Conservation (phyloP, 2,329 filamentous ascomycete genomes). For the Periconia digitata region DNA sequence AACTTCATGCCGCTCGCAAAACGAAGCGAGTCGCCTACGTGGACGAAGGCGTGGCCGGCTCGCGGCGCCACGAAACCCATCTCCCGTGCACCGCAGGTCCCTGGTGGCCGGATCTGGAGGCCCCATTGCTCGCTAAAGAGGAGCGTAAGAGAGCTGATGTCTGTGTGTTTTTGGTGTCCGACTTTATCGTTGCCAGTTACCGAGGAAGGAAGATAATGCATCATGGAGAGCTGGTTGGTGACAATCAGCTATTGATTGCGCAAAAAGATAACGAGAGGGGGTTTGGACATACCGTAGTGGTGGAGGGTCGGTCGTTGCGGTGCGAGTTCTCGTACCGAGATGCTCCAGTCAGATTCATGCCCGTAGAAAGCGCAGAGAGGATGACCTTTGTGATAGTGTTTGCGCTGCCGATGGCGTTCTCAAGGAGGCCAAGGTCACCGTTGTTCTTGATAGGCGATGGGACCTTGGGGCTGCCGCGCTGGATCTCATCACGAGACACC, state of each 20-base stretch:
- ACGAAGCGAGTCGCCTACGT: slow-evolving; percentile 62
- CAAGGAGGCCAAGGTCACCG: slow-evolving; percentile 24
- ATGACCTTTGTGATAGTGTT: slow-evolving; percentile 44
- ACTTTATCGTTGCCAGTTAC: slow-evolving; percentile 21
- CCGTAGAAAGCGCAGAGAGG: slow-evolving; percentile 49
- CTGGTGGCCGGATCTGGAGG: slow-evolving; percentile 58
- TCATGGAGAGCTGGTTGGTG: slow-evolving; percentile 26
- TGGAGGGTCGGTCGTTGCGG: slow-evolving; percentile 34
- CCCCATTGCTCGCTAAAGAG: slow-evolving; percentile 59
- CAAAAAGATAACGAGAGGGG: not conserved
- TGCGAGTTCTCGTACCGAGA: slow-evolving; percentile 34
- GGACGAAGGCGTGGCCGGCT: slow-evolving; percentile 56
- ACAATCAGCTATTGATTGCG: not conserved
- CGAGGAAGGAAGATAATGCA: slow-evolving; percentile 35
- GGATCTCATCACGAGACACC: slow-evolving; percentile 36
- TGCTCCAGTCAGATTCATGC: slow-evolving; percentile 25
- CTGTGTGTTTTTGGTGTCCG: slow-evolving; percentile 38
- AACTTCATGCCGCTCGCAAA: slow-evolving; percentile 58
- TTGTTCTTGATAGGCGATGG: slow-evolving; percentile 31
- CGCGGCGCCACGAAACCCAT: slow-evolving; percentile 52
- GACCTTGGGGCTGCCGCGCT: slow-evolving; percentile 26
- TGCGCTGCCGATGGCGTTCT: slow-evolving; percentile 31
- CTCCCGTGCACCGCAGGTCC: slow-evolving; percentile 38
- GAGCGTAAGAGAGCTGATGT: slow-evolving; percentile 33
- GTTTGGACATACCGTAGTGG: slow-evolving; percentile 23